Conservation (phyloP, 2,329 filamentous ascomycete genomes). For the Exophiala spinifera region DNA sequence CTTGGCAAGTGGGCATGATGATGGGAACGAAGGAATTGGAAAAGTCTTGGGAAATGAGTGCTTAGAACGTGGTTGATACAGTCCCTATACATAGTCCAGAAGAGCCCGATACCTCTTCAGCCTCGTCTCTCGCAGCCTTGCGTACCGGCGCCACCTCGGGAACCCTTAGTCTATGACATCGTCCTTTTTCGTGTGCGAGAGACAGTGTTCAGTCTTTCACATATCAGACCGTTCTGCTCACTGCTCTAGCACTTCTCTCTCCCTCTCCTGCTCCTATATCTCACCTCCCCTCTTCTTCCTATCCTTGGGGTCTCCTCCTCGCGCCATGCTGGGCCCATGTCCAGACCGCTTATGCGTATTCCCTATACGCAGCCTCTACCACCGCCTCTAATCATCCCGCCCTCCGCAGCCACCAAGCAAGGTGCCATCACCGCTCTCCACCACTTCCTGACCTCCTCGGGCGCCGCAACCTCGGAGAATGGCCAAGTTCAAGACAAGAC, state of each 20-base stretch:
- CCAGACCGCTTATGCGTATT: constrained; percentile 76
- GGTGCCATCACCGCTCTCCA: constrained; percentile 75
- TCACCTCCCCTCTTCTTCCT: not conserved
- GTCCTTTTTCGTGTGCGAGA: not conserved
- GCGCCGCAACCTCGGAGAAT: constrained; percentile 43
- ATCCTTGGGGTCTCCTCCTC: constrained; percentile 2
- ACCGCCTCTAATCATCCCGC: constrained; percentile 69
- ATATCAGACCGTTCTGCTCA: too few species aligned
- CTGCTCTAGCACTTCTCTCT: not conserved
- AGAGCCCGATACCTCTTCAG: not conserved
- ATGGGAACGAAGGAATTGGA: not conserved
- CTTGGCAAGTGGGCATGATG: constrained; percentile 70
- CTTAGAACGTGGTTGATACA: too few species aligned
- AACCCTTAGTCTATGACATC: constrained; percentile 10
- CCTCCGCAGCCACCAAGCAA: constrained; percentile 63
- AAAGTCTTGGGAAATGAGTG: too few species aligned
- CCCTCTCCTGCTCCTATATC: not conserved
- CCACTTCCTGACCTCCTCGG: constrained; percentile 67
- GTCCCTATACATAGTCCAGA: not conserved
- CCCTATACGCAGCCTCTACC: constrained; percentile 84
- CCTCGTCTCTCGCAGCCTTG: not conserved
- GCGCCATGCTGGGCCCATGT: constrained; percentile 51
- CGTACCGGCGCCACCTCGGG: not conserved
- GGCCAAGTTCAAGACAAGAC: constrained; percentile 37
- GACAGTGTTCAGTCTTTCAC: too few species aligned